Evolutionary conservation across 805 yeast species (phyloP).

Genomic region (Pichia membranifaciens): DNA sequence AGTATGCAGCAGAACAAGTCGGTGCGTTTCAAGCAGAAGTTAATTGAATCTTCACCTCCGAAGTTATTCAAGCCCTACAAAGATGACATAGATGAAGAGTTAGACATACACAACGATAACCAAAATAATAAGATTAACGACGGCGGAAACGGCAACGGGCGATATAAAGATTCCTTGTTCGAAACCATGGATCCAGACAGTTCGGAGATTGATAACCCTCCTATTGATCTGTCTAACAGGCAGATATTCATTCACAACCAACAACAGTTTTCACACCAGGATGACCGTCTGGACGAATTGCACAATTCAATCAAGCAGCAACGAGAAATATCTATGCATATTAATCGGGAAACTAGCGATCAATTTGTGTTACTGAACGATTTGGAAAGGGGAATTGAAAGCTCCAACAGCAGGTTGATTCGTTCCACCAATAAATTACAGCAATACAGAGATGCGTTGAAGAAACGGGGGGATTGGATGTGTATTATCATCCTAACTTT

Average conservation of each 20-base stretch:
- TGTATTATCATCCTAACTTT: conserved; percentile 39
- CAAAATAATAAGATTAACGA: not conserved
- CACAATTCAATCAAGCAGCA: conserved; percentile 40
- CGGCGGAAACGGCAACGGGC: not conserved
- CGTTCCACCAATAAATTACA: conserved; percentile 38
- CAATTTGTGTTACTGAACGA: conserved; percentile 47
- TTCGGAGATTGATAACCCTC: conserved; percentile 5
- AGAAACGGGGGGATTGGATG: conserved; percentile 45
- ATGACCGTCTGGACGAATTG: conserved; percentile 35
- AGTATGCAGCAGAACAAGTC: conserved; percentile 10
- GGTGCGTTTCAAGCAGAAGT: conserved; percentile 21
- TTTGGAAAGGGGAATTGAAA: conserved; percentile 41
- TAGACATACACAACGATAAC: not conserved
- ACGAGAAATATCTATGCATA: conserved; percentile 39
- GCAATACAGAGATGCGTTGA: conserved; percentile 35
- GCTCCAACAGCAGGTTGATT: conserved; percentile 35
- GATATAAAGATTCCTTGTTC: conserved; percentile 3
- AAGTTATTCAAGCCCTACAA: conserved; percentile 1
- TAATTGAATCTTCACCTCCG: conserved; percentile 17
- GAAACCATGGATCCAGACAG: not conserved
- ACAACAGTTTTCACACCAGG: conserved; percentile 43
- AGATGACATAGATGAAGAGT: conserved; percentile 5
- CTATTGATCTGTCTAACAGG: conserved; percentile 22
- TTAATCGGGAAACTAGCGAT: conserved; percentile 41
- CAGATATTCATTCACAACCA: conserved; percentile 36